Percentiles rank a stretch among this genome's conserved stretches.
Conservation (phyloP, 2,329 filamentous ascomycete species). For the Cytospora piceae region DNA sequence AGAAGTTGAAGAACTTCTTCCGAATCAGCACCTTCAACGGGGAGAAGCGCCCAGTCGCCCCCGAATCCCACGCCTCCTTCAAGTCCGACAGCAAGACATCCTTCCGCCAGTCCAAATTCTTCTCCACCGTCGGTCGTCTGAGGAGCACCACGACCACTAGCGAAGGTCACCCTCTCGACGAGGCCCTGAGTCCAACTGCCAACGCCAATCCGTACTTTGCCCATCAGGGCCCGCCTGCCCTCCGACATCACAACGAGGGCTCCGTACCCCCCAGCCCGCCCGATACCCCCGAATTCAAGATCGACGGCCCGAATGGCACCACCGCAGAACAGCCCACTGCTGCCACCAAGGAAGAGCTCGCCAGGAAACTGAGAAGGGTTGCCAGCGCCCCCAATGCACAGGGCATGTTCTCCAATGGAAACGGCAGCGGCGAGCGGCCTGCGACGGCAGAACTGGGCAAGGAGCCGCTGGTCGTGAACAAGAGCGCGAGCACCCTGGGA, state of each 20-base stretch:
- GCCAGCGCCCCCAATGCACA: slow-evolving; percentile 97
- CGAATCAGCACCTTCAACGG: slow-evolving; percentile 61
- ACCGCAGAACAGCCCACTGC: slow-evolving; percentile 71
- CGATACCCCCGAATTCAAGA: slow-evolving; percentile 80
- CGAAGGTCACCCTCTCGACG: slow-evolving; percentile 89
- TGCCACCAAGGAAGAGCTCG: slow-evolving; percentile 90
- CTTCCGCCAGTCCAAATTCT: slow-evolving; percentile 85
- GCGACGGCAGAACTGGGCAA: slow-evolving; percentile 86
- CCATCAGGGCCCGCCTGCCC: slow-evolving; percentile 89
- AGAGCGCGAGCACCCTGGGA: slow-evolving; percentile 52
- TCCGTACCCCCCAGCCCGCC: slow-evolving; percentile 92
- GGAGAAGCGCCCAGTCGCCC: slow-evolving; percentile 32
- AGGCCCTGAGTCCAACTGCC: slow-evolving; percentile 86
- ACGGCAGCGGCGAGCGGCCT: slow-evolving; percentile 67
- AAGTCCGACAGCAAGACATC: slow-evolving; percentile 67
- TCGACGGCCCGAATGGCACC: slow-evolving; percentile 67
- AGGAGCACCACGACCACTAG: slow-evolving; percentile 89
- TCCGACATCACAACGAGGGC: slow-evolving; percentile 93
- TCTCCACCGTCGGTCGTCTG: slow-evolving; percentile 83
- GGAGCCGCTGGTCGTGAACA: slow-evolving; percentile 69
- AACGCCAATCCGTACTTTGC: slow-evolving; percentile 97
- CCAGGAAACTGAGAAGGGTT: slow-evolving; percentile 88
- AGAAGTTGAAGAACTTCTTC: slow-evolving; percentile 73
- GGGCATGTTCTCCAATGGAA: slow-evolving; percentile 74
- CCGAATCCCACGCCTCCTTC: slow-evolving; percentile 35